Base-by-base conservation (phyloP, 148 eudicot genomes). In the Limonium bicolor region DNA sequence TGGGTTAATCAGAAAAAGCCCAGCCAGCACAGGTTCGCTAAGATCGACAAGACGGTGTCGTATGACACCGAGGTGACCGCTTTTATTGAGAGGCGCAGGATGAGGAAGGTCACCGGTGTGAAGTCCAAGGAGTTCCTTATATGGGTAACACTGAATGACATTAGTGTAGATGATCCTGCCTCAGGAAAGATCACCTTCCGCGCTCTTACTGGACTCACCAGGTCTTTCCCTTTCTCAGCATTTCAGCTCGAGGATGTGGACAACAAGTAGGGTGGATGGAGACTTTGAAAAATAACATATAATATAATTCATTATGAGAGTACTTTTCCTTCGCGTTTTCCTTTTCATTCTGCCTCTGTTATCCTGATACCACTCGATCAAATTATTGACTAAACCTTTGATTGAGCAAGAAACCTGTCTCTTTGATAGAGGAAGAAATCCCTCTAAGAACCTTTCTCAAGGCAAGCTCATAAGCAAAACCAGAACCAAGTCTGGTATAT, bases 71-170 rank as follows among this genome's bases (percentile, higher is more conserved):
- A 64, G 41, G 51, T 69, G 15, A 41, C 70, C 21, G 62, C 63
- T 32, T 55, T 51, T 37, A 42, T 69, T 9, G 52, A 60, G 51
- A 35, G 52, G 6, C 53, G 66, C 10, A 36, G 66, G 51, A 54
- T 69, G 61, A 59, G 45, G 59, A 45, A 28, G 12, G 19, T 69
- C 20, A 64, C 65, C 0, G 69, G 66, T 6, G 69, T 64, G 0
- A 69, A 69, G 54, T 35, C 62, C 29, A 69, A 59, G 55, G 69
- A 64, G 66, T 36, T 64, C 16, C 29, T 64, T 38, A 38, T 69
- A 31, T 53, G 56, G 64, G 32, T 64, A 5, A 55, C 62, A 0
- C 17, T 69, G n/a, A 32, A 31, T 20, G 66, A 64, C 40, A 64
- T 69, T 11, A 55, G 21, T 2, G 54, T 69, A 17, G 40, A 42